Evolutionary conservation across 352 stramenopile species (phyloP).

Genomic region (Globisporangium nodosum): DNA sequence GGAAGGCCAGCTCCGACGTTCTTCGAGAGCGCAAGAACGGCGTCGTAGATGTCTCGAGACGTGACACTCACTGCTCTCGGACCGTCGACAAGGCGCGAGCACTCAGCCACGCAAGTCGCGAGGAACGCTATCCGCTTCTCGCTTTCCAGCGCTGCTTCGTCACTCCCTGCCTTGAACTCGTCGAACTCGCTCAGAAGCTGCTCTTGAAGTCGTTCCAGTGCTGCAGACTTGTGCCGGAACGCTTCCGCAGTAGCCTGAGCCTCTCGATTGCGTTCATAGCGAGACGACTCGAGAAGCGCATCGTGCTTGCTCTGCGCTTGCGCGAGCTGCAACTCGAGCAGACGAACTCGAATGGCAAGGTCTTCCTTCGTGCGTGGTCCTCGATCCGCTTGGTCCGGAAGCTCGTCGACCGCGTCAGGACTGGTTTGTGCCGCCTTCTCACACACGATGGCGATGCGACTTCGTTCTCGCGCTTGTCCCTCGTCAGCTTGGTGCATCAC

Average conservation of each 20-base stretch:
- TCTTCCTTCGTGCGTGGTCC: background rate
- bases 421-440: constrained; percentile 4
- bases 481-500: background rate
- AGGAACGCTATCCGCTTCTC: constrained; percentile 42
- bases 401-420: background rate
- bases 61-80: constrained; percentile 13
- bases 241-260: background rate
- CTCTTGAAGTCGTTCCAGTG: constrained; percentile 4
- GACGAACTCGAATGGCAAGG: background rate
- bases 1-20: background rate
- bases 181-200: constrained; percentile 30
- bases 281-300: background rate
- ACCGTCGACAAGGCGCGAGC: constrained; percentile 22
- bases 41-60: constrained; percentile 32
- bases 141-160: constrained; percentile 21
- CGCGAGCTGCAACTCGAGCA: constrained; percentile 2
- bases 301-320: constrained; percentile 10
- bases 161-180: constrained; percentile 21
- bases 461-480: background rate
- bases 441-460: background rate
- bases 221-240: constrained; percentile 1
- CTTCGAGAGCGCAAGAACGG: constrained; percentile 27
- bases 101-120: constrained; percentile 36
- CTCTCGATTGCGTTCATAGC: background rate
- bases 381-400: background rate